These are phyloP conservation scores for Clonostachys rhizophaga DNA, from an alignment of 2,329 filamentous ascomycete genomes.

Conservation along the genomic window DNA sequence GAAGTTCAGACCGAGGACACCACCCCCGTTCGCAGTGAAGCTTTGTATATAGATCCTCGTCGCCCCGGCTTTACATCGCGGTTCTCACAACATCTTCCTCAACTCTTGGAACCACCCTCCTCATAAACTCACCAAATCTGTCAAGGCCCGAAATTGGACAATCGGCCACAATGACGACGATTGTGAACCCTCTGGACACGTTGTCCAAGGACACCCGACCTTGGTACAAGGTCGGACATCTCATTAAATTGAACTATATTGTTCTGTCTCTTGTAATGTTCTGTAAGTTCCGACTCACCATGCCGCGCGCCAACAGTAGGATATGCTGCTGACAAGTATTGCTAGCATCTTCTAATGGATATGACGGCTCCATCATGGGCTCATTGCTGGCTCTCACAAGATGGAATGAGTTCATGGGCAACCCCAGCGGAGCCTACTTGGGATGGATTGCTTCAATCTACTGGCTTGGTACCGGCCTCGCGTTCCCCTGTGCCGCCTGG, in stretches of 20 bases:
- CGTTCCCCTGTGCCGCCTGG: slow-evolving; percentile 39
- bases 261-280: background rate
- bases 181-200: no score
- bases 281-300: background rate
- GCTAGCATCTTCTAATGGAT: background rate
- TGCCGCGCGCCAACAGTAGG: no score
- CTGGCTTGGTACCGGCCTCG: slow-evolving; percentile 44
- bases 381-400: slow-evolving; percentile 27
- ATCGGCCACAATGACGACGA: no score
- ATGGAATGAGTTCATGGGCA: slow-evolving; percentile 27
- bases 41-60: no score
- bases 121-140: no score
- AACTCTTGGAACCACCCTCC: no score
- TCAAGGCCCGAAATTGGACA: no score
- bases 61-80: no score
- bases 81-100: no score
- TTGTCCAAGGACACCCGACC: background rate
- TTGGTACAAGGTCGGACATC: background rate
- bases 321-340: background rate
- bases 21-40: no score
- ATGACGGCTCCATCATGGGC: slow-evolving; percentile 29
- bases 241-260: background rate
- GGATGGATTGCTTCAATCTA: slow-evolving; percentile 37
- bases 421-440: slow-evolving; percentile 25
- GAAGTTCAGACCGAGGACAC: no score